A percentile compares a stretch with the other conserved stretches of the same genome.
phyloP scores from a whole-genome alignment of 2,329 filamentous ascomycete genomes.

The Chrysoporthe puriensis region DNA sequence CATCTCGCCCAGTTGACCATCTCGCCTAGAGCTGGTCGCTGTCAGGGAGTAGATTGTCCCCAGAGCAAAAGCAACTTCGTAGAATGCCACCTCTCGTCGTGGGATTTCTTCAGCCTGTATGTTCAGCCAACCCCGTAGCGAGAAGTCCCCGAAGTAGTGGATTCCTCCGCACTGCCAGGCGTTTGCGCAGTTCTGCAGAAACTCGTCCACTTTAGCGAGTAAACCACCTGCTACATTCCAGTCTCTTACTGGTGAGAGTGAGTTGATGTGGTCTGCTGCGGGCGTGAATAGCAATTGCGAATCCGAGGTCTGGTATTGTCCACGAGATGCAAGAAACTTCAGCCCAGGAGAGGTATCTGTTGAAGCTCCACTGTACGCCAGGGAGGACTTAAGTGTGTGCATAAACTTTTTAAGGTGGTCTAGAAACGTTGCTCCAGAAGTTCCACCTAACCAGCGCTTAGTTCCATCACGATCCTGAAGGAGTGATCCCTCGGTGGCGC shows the following conservation, averaged over 20 bases:
- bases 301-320: slow-evolving; percentile 52
- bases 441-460: slow-evolving; percentile 52
- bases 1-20: slow-evolving; percentile 44
- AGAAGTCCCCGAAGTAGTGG: slow-evolving; percentile 47
- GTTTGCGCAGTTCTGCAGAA: slow-evolving; percentile 50
- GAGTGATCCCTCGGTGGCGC: slow-evolving; percentile 43
- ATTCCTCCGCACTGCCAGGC: slow-evolving; percentile 50
- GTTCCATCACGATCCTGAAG: slow-evolving; percentile 50
- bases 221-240: slow-evolving; percentile 42
- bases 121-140: slow-evolving; percentile 27
- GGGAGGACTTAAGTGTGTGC: slow-evolving; percentile 40
- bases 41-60: slow-evolving; percentile 39
- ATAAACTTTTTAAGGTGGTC: slow-evolving; percentile 55
- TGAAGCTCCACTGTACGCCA: slow-evolving; percentile 32
- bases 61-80: slow-evolving; percentile 51
- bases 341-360: slow-evolving; percentile 32
- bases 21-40: slow-evolving; percentile 36
- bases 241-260: not conserved
- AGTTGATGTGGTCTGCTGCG: slow-evolving; percentile 7
- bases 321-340: slow-evolving; percentile 46
- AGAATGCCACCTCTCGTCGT: slow-evolving; percentile 46
- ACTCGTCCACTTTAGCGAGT: slow-evolving; percentile 46
- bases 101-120: slow-evolving; percentile 10
- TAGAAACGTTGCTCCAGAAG: slow-evolving; percentile 54
- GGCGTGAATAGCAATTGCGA: slow-evolving; percentile 45